Base-by-base conservation (phyloP, 768 basidiomycete species). In the Leccinum imitatum region DNA sequence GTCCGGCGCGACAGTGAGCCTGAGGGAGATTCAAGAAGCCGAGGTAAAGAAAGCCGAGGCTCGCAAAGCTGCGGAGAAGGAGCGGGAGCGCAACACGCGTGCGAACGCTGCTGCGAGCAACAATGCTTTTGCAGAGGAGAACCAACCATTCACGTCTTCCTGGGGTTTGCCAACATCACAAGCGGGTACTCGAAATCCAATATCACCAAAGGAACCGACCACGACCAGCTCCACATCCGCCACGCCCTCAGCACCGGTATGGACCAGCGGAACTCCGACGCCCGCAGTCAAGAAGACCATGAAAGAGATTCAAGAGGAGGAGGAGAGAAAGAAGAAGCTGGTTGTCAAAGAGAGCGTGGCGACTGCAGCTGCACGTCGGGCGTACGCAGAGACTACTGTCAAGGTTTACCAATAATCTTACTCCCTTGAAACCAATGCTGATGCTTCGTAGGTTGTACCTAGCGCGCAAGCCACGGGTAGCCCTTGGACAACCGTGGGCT, bases 231-330 rank as follows among this genome's bases (percentile, higher is more conserved):
- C 70, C 6, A 61, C 73, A 17, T 67, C 83, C 33, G 58, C 74
- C 30, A 67, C 73, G 31, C 63, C 75, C 14, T 54, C 73, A 21
- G 55, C 69, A 10, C 82, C 85, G 15, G 93, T 91, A 19, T 96
- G 94, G 93, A 89, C 87, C 10, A 85, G 81, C 66, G 76, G 82
- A 15, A 76, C 75, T 25, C 87, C 86, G 69, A 73, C 81, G 7
- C 76, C 77, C 10, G 71, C 78, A 3, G 71, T 82, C 7, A 95
- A 93, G 80, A 97, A 94, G 81, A 91, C 92, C 2, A 89, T 99
- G 88, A 98, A 96, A 79, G 95, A 99, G 78, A 99, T 99, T 44
- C 93, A 96, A 70, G 96, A 98, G 74, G 97, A 99, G 67, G 97
- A 99, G 70, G 93, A 96, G 74, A 84, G 79, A 63, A 83, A 89